Evolutionary conservation across 768 basidiomycete species (phyloP).

Genomic region (Mycena olivaceomarginata): DNA sequence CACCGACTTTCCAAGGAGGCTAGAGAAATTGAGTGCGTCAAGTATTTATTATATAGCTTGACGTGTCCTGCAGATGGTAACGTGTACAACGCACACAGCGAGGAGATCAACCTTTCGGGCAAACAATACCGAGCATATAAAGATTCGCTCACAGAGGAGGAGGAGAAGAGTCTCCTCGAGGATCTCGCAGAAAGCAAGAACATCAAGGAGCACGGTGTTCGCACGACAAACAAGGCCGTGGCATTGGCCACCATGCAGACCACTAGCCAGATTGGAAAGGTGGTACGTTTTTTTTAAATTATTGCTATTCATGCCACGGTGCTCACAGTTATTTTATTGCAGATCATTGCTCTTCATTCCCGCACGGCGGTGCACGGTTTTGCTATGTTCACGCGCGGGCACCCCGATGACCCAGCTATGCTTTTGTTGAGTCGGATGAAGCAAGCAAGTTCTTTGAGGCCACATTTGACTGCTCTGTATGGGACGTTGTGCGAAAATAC

Average conservation of each 20-base stretch:
- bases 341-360: no score
- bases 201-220: neutral
- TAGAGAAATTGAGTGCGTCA: neutral
- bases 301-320: neutral
- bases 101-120: neutral
- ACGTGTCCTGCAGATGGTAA: neutral
- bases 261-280: neutral
- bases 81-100: neutral
- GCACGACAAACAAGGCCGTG: no score
- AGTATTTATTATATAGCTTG: neutral
- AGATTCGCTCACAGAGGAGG: neutral
- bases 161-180: neutral
- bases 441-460: conserved; percentile 5
- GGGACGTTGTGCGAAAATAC: neutral
- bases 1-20: no score
- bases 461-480: neutral
- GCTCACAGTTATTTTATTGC: neutral
- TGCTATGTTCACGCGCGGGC: no score
- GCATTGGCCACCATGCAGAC: neutral
- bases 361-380: no score
- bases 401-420: neutral
- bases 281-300: neutral
- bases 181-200: neutral
- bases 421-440: neutral
- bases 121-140: neutral